Base-by-base conservation (phyloP, 495 filamentous ascomycete genomes). In the Neurospora sp. region DNA sequence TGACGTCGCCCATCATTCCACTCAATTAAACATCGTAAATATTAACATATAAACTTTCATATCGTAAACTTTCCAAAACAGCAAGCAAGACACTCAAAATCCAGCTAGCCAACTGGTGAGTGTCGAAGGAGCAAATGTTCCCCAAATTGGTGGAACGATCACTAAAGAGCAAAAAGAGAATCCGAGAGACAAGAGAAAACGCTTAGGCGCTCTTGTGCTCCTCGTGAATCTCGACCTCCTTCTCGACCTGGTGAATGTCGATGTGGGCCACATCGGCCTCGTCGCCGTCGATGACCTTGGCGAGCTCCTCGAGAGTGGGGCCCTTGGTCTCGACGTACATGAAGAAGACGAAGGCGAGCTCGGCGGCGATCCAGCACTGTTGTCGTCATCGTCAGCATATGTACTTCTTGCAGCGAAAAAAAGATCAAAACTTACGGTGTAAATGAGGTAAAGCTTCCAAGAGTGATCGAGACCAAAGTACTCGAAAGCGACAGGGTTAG, bases 271-370 rank as follows among this genome's bases (percentile, higher is more conserved):
- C 84, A 44, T 85, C 79, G 48, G 88, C 88, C 0, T 83, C 80
- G 14, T 89, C 85, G 40, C 89, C 88, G 70, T 90, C 89, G 76
- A 90, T 89, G 79, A 88, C 81, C 81, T 85, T 86, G 72, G 85
- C 86, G 8, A 92, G 87, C 80, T 91, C 90, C 82, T 91, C 90
- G 69, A 91, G 85, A 18, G 89, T 89, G 16, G 86, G 86, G 70
- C 89, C 88, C 73, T 85, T 86, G 66, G 89, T 92, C 83, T 92
- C 90, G 71, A 90, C 83, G 76, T 89, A 92, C 83, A 89, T 88
- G 83, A 89, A 87, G 83, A 85, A 91, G 69, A 91, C 88, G 48
- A 90, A 88, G 69, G 77, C 41, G 69, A 90, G 77, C 80, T 91
- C 89, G 78, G 87, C 74, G 72, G 82, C 84, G 79, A 91, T 85